Percentiles rank a stretch among this genome's conserved stretches.
phyloP scores from a whole-genome alignment of 345 rosid species.

The Citrus reticulata region DNA sequence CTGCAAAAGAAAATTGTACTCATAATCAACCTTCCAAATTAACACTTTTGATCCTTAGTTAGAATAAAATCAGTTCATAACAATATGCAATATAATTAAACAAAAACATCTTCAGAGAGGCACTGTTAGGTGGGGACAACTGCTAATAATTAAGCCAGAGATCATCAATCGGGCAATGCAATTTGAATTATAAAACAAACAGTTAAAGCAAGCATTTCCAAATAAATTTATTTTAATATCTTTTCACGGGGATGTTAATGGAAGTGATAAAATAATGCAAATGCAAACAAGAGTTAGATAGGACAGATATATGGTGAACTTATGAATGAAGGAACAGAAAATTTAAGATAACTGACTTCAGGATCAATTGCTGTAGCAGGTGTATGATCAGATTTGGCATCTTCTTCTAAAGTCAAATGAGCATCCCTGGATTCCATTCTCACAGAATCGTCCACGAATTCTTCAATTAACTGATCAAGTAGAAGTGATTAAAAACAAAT shows the following conservation, averaged over 20 bases:
- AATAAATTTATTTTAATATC: not conserved
- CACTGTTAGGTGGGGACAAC: not conserved
- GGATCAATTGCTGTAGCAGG: not conserved
- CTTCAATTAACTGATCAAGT: constrained; percentile 46
- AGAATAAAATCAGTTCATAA: not conserved
- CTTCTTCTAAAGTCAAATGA: constrained; percentile 1
- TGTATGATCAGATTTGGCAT: not conserved
- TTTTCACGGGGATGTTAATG: not conserved
- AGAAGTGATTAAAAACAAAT: constrained; percentile 1
- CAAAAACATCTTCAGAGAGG: not conserved
- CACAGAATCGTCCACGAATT: constrained; percentile 25
- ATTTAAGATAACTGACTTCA: constrained; percentile 1
- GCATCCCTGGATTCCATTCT: constrained; percentile 2
- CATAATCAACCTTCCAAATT: not conserved
- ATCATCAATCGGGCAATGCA: not conserved
- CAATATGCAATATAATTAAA: not conserved
- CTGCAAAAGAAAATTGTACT: constrained; percentile 25
- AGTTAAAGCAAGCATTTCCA: not conserved
- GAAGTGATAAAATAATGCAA: not conserved
- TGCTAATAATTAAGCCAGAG: not conserved
- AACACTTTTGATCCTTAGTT: not conserved
- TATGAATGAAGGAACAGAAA: not conserved
- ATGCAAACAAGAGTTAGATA: not conserved
- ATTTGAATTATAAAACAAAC: not conserved
- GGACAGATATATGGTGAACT: not conserved